phyloP scores from a whole-genome alignment of 2,329 filamentous ascomycete genomes.

The Xylaria digitata region DNA sequence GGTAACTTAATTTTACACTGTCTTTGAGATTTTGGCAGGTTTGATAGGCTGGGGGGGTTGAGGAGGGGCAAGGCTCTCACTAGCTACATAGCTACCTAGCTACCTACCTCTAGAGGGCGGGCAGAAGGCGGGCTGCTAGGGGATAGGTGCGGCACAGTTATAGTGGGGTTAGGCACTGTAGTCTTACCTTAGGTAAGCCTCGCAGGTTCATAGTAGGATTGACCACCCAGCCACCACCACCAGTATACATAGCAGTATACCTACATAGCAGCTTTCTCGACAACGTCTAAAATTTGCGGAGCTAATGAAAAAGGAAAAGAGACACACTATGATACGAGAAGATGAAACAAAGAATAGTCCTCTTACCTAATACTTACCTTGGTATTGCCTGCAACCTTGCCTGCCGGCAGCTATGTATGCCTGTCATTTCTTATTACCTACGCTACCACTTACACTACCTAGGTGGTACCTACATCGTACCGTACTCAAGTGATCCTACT shows the following conservation, averaged over 20 bases:
- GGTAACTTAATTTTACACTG: not conserved
- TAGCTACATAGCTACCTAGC: no score
- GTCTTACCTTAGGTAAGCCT: not conserved
- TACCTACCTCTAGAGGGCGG: no score
- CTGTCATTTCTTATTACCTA: not conserved
- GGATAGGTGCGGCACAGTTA: no score
- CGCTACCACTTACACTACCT: no score
- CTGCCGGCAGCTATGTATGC: not conserved
- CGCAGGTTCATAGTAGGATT: not conserved
- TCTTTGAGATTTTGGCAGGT: not conserved
- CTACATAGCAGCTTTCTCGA: no score
- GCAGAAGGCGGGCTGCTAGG: no score
- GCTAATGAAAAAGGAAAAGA: no score
- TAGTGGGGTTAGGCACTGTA: not conserved
- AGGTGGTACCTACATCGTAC: no score
- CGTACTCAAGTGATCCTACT: not conserved
- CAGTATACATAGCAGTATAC: not conserved
- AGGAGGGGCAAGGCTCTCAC: conserved; percentile 12
- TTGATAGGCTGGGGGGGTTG: conserved; percentile 19
- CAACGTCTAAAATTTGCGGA: no score
- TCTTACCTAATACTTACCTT: not conserved
- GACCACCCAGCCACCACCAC: not conserved
- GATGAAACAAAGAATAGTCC: not conserved
- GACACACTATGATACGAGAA: not conserved
- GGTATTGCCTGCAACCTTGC: not conserved